Evolutionary conservation across 305 asterid genomes (phyloP).

Genomic region (Nicotiana rustica): DNA sequence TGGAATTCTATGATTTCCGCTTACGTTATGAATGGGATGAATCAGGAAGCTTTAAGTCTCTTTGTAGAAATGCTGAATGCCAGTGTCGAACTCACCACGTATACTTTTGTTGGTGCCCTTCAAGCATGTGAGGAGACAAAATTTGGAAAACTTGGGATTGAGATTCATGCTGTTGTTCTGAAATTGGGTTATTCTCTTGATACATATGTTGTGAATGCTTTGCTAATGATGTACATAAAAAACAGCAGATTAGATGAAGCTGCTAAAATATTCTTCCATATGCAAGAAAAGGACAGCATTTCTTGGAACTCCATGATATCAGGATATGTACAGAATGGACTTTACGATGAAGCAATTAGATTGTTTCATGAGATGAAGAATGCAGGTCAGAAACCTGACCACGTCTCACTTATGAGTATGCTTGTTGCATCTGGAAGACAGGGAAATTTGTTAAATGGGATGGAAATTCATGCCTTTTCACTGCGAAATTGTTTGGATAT

Average conservation of each 20-base stretch:
- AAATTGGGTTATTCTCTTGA: slow-evolving; percentile 54
- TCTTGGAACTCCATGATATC: slow-evolving; percentile 86
- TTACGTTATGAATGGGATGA: slow-evolving; percentile 52
- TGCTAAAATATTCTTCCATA: slow-evolving; percentile 52
- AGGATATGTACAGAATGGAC: slow-evolving; percentile 69
- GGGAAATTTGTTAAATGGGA: slow-evolving; percentile 60
- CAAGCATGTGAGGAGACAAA: slow-evolving; percentile 64
- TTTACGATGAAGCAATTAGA: slow-evolving; percentile 51
- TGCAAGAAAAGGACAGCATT: slow-evolving; percentile 63
- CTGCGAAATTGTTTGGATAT: slow-evolving; percentile 64
- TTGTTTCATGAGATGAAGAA: slow-evolving; percentile 55
- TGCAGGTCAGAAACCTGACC: slow-evolving; percentile 58
- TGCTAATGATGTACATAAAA: slow-evolving; percentile 72
- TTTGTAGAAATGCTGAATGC: slow-evolving; percentile 61
- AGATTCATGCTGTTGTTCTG: slow-evolving; percentile 61
- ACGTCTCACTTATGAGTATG: slow-evolving; percentile 62
- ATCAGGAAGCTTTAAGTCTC: slow-evolving; percentile 54
- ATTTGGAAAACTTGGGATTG: slow-evolving; percentile 54
- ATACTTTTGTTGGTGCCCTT: slow-evolving; percentile 81
- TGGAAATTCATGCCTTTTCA: slow-evolving; percentile 78
- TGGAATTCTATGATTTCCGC: slow-evolving; percentile 85
- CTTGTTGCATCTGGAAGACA: slow-evolving; percentile 78
- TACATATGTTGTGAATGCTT: slow-evolving; percentile 67
- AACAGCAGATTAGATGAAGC: slow-evolving; percentile 66
- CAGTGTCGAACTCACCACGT: slow-evolving; percentile 62